Conservation (phyloP, 768 basidiomycete genomes). For the Suillus placidus region DNA sequence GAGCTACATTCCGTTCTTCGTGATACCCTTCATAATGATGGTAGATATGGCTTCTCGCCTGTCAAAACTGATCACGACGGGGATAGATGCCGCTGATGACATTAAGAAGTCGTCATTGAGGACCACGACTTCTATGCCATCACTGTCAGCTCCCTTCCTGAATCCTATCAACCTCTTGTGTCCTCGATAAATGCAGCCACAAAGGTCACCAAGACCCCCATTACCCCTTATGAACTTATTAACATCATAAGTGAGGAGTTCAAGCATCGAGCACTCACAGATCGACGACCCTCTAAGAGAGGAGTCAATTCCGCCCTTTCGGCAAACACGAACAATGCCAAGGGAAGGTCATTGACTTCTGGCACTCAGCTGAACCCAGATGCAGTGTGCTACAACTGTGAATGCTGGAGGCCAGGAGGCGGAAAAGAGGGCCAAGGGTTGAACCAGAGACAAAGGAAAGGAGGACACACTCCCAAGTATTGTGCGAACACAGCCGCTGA, state of each 20-base stretch:
- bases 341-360: no score
- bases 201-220: constrained; percentile 5
- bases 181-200: constrained; percentile 23
- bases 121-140: constrained; percentile 26
- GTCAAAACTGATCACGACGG: constrained; percentile 32
- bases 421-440: no score
- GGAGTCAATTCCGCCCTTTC: no score
- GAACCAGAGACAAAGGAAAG: no score
- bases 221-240: constrained; percentile 24
- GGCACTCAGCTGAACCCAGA: no score
- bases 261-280: not conserved
- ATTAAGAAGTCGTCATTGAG: constrained; percentile 23
- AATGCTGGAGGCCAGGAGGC: no score
- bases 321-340: no score
- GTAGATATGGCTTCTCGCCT: constrained; percentile 66
- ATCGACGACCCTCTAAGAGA: no score
- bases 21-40: constrained; percentile 71
- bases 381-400: no score
- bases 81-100: constrained; percentile 17
- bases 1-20: constrained; percentile 76
- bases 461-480: no score
- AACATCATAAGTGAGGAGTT: constrained; percentile 21
- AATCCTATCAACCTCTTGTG: constrained; percentile 23
- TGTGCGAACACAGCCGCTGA: no score
- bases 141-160: constrained; percentile 30